Percentiles rank a stretch among this genome's conserved stretches.
Conservation (phyloP, 2,329 filamentous ascomycete genomes). For the Apiospora hydei region DNA sequence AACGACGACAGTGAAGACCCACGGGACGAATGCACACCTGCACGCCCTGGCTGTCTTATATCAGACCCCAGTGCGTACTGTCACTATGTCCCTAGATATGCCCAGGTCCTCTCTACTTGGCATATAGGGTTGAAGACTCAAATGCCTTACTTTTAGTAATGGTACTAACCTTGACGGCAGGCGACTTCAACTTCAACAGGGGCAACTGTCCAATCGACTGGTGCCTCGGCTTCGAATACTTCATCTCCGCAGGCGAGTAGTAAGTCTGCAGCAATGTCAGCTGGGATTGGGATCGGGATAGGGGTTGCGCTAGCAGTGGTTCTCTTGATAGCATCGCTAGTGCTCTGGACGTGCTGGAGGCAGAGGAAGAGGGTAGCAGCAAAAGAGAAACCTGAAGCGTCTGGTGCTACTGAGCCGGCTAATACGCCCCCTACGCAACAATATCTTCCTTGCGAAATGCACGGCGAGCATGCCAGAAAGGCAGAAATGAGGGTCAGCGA, state of each 20-base stretch:
- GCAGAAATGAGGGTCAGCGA: no score
- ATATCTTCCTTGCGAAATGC: not conserved
- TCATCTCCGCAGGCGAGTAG: not conserved
- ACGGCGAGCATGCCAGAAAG: not conserved
- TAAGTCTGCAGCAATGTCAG: constrained; percentile 17
- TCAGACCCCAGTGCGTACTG: not conserved
- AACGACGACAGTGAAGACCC: not conserved
- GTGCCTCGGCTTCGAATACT: not conserved
- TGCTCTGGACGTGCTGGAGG: constrained; percentile 28
- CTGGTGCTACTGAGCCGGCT: not conserved
- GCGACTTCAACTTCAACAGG: not conserved
- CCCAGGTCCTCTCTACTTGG: not conserved
- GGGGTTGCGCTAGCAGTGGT: constrained; percentile 29
- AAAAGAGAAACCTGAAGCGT: not conserved
- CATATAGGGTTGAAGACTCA: not conserved
- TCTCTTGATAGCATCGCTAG: constrained; percentile 13
- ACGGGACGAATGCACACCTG: not conserved
- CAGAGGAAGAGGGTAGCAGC: not conserved
- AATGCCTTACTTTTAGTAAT: not conserved
- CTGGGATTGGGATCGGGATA: constrained; percentile 30
- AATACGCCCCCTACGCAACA: not conserved
- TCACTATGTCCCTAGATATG: not conserved
- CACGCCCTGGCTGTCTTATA: constrained; percentile 6
- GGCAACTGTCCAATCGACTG: not conserved
- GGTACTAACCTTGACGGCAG: not conserved